Conservation (phyloP, 2,329 filamentous ascomycete species). For the Aspergillus sp. region DNA sequence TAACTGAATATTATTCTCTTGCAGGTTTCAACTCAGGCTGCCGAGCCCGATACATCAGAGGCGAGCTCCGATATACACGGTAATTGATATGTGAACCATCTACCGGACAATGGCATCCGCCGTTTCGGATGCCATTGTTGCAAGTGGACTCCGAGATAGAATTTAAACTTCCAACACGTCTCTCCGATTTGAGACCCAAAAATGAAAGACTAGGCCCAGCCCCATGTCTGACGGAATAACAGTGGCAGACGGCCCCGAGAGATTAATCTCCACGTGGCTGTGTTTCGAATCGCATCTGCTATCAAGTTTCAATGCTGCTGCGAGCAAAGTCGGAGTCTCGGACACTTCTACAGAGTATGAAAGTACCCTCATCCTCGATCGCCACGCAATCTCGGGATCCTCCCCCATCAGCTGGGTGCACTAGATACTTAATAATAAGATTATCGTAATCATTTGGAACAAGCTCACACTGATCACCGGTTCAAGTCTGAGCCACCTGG, state of each 20-base stretch:
- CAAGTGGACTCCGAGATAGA: constrained; percentile 1
- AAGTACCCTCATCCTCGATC: background rate
- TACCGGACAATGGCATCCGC: background rate
- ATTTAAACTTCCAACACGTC: background rate
- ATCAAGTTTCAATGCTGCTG: background rate
- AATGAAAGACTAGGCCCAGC: background rate
- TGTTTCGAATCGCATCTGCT: constrained; percentile 4
- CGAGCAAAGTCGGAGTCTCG: background rate
- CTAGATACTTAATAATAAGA: background rate
- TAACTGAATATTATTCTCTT: background rate
- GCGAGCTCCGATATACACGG: background rate
- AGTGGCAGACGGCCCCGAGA: too few relatives aligned
- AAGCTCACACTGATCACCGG: constrained; percentile 6
- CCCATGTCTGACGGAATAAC: background rate
- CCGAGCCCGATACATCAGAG: background rate
- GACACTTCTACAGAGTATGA: background rate
- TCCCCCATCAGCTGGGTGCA: background rate
- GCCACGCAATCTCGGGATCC: background rate
- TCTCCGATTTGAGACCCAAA: background rate
- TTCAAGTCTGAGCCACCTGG: background rate
- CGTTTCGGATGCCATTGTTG: background rate
- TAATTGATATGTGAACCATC: background rate
- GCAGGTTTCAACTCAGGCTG: background rate
- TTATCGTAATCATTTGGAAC: constrained; percentile 1
- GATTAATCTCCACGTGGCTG: constrained; percentile 6